These are phyloP conservation scores for Rhodosporidiobolus odoratus DNA, from an alignment of 768 basidiomycete species.

Conservation along the genomic window DNA sequence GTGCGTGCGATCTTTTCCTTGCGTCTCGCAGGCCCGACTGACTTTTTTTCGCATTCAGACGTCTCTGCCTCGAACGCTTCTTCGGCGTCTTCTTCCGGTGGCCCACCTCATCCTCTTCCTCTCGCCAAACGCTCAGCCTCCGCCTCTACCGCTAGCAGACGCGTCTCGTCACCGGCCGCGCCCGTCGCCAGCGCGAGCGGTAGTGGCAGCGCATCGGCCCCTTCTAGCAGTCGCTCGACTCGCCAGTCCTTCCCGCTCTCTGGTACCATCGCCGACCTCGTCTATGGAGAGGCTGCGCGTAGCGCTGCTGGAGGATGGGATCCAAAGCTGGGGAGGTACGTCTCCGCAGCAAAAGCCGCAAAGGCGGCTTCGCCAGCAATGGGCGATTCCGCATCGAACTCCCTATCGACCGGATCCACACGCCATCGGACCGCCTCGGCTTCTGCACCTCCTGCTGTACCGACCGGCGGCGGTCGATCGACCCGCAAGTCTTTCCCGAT, in stretches of 20 bases:
- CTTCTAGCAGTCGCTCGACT: slow-evolving; percentile 9
- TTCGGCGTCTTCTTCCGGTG: neutral
- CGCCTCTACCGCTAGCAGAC: neutral
- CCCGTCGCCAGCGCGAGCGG: neutral
- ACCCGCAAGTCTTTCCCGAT: neutral
- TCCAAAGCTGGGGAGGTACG: slow-evolving; percentile 9
- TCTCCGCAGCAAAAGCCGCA: slow-evolving; percentile 3
- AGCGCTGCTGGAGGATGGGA: slow-evolving; percentile 24
- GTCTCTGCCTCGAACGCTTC: neutral
- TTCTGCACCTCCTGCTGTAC: neutral
- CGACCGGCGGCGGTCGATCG: neutral
- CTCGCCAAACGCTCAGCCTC: neutral
- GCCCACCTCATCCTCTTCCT: neutral
- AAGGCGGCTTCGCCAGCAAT: slow-evolving; percentile 1
- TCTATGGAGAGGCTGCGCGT: slow-evolving; percentile 6
- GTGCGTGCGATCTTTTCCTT: neutral
- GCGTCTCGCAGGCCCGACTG: neutral
- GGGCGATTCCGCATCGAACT: too few relatives aligned
- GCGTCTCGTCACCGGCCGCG: neutral
- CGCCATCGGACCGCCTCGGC: too few relatives aligned
- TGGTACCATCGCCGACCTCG: slow-evolving; percentile 5
- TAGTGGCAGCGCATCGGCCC: neutral
- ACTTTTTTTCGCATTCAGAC: neutral
- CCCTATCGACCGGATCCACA: too few relatives aligned
- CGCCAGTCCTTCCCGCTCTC: slow-evolving; percentile 18